Evolutionary conservation across 2,329 filamentous ascomycete genomes (phyloP).

Genomic region (Acrodontium crateriforme): DNA sequence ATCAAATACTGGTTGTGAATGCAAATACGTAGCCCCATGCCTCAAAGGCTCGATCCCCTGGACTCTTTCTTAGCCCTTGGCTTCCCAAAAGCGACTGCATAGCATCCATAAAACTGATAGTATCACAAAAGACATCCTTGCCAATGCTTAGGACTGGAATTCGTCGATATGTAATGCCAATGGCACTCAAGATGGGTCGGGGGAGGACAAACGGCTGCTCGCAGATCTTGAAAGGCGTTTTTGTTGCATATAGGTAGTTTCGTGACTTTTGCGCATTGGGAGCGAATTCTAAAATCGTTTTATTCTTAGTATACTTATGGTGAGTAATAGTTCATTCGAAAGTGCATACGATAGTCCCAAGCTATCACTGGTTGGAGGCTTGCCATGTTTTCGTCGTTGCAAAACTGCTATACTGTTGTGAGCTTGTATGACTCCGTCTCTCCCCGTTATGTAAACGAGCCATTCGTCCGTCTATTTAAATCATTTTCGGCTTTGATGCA

Average conservation of each 20-base stretch:
- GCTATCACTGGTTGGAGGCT: too few relatives aligned
- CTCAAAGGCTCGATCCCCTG: conserved; percentile 18
- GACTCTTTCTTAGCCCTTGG: conserved; percentile 6
- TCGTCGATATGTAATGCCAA: conserved; percentile 20
- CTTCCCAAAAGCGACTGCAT: conserved; percentile 7
- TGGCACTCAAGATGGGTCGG: conserved; percentile 16
- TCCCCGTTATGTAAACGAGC: too few relatives aligned
- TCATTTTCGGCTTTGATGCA: too few relatives aligned
- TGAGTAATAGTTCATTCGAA: too few relatives aligned
- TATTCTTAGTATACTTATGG: too few relatives aligned
- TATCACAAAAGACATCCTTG: conserved; percentile 20
- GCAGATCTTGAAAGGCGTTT: conserved; percentile 11
- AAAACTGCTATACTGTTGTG: too few relatives aligned
- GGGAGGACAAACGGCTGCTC: conserved; percentile 17
- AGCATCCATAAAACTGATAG: conserved; percentile 12
- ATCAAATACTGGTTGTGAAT: too few relatives aligned
- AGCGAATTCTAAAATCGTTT: conserved; percentile 17
- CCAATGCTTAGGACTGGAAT: conserved; percentile 20
- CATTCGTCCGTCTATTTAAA: too few relatives aligned
- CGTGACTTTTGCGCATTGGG: conserved; percentile 19
- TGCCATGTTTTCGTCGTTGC: too few relatives aligned
- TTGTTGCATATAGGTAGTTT: conserved; percentile 12
- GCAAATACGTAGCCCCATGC: too few relatives aligned
- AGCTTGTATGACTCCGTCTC: too few relatives aligned
- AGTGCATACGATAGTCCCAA: too few relatives aligned